Conservation (phyloP, 768 basidiomycete species). For the Macrocybe gigantea region DNA sequence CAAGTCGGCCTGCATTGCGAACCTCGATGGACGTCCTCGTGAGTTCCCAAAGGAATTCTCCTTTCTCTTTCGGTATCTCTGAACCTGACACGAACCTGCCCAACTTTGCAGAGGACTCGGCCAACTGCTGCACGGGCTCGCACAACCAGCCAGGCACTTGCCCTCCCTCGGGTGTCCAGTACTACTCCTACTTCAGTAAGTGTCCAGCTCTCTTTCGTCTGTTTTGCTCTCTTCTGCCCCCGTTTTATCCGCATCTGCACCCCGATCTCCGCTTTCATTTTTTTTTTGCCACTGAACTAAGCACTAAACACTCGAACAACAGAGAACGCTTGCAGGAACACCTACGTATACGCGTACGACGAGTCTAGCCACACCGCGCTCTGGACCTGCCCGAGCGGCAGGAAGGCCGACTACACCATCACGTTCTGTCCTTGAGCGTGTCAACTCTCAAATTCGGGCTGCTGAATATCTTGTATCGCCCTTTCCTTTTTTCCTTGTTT, state of each 20-base stretch:
- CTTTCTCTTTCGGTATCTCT: neutral
- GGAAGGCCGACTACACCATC: conserved; percentile 40
- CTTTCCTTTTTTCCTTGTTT: too few relatives aligned
- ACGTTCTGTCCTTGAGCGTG: conserved; percentile 40
- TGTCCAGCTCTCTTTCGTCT: conserved; percentile 4
- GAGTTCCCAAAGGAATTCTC: neutral
- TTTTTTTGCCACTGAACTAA: too few relatives aligned
- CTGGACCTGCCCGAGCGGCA: conserved; percentile 39
- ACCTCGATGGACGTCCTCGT: conserved; percentile 31
- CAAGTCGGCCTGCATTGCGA: conserved; percentile 48
- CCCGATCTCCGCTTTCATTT: too few relatives aligned
- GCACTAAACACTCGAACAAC: neutral
- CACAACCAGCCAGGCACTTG: conserved; percentile 49
- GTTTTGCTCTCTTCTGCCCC: neutral
- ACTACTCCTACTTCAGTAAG: conserved; percentile 33
- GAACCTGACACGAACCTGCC: conserved; percentile 22
- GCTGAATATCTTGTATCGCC: too few relatives aligned
- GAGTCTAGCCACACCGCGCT: conserved; percentile 45
- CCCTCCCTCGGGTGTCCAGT: conserved; percentile 39
- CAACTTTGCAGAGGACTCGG: conserved; percentile 38
- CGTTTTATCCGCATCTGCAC: neutral
- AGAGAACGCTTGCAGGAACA: conserved; percentile 36
- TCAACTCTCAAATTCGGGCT: too few relatives aligned
- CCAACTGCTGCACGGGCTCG: conserved; percentile 60
- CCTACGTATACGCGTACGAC: conserved; percentile 53